Percentiles rank a stretch among this genome's conserved stretches.
These are phyloP conservation scores for Cercospora canescens DNA, from an alignment of 2,329 filamentous ascomycete species.

Conservation along the genomic window DNA sequence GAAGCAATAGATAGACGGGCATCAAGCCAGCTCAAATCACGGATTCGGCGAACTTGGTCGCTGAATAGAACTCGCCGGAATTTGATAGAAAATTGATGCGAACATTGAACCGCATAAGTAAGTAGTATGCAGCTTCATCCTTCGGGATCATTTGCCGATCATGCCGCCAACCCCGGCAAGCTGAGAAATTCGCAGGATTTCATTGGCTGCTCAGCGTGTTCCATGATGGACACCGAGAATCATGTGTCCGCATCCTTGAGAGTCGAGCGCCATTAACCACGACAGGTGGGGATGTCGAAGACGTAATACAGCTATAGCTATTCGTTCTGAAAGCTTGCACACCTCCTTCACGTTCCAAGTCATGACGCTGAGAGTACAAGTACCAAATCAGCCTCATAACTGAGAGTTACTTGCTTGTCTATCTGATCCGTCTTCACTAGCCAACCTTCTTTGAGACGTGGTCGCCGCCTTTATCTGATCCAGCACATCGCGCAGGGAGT, in stretches of 20 bases:
- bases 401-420: not conserved
- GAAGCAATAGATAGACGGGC: not conserved
- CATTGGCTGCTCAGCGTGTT: slow-evolving; percentile 3
- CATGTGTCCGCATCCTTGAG: slow-evolving; percentile 5
- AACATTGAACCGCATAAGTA: not conserved
- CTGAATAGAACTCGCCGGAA: not conserved
- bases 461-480: slow-evolving; percentile 4
- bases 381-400: not conserved
- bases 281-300: slow-evolving; percentile 13
- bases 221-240: slow-evolving; percentile 10
- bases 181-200: slow-evolving; percentile 9
- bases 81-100: not conserved
- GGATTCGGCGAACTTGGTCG: not conserved
- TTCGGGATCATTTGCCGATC: slow-evolving; percentile 8
- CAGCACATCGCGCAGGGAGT: not conserved
- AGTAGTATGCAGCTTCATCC: not conserved
- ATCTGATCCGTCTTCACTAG: slow-evolving; percentile 5
- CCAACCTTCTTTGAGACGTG: not conserved
- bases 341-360: not conserved
- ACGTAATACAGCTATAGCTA: slow-evolving; percentile 10
- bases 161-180: not conserved
- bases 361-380: slow-evolving; percentile 1
- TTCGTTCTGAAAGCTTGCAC: not conserved
- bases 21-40: not conserved
- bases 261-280: slow-evolving; percentile 3